phyloP scores from a whole-genome alignment of 768 basidiomycete genomes.

The Pholiota conissans region DNA sequence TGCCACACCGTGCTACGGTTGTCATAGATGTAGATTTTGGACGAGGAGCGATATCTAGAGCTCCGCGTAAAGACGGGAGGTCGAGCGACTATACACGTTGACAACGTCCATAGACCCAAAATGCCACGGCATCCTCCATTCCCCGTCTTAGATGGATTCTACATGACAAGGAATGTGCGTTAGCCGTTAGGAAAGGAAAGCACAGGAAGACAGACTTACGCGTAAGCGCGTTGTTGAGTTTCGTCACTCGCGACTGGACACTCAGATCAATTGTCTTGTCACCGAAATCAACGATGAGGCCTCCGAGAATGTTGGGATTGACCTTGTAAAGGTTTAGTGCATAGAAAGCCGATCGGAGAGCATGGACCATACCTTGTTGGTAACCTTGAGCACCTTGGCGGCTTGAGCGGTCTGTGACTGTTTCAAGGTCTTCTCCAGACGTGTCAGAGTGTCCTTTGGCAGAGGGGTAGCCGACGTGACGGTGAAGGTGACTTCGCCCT shows the following conservation, averaged over 20 bases:
- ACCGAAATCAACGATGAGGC: conserved; percentile 93
- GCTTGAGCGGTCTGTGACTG: conserved; percentile 81
- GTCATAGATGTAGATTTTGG: conserved; percentile 12
- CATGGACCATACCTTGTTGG: conserved; percentile 73
- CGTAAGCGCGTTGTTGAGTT: conserved; percentile 86
- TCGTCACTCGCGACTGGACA: conserved; percentile 90
- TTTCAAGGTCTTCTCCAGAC: conserved; percentile 86
- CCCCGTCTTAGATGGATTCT: conserved; percentile 39
- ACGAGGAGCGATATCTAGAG: conserved; percentile 16
- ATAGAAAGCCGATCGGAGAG: background rate
- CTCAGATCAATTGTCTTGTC: conserved; percentile 98
- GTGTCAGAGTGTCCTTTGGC: conserved; percentile 69
- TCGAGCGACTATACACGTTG: conserved; percentile 3
- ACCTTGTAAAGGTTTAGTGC: conserved; percentile 53
- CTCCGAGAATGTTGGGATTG: conserved; percentile 89
- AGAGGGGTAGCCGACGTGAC: conserved; percentile 89
- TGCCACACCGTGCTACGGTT: background rate
- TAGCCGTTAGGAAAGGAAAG: background rate
- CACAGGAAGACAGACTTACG: conserved; percentile 47
- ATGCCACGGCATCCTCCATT: background rate
- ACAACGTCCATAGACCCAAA: background rate
- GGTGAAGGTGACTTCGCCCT: conserved; percentile 89
- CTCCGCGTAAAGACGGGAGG: conserved; percentile 6
- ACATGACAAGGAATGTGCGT: background rate
- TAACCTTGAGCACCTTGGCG: conserved; percentile 85